Base-by-base conservation (phyloP, 2,329 filamentous ascomycete genomes). In the Diaporthe ampelina region DNA sequence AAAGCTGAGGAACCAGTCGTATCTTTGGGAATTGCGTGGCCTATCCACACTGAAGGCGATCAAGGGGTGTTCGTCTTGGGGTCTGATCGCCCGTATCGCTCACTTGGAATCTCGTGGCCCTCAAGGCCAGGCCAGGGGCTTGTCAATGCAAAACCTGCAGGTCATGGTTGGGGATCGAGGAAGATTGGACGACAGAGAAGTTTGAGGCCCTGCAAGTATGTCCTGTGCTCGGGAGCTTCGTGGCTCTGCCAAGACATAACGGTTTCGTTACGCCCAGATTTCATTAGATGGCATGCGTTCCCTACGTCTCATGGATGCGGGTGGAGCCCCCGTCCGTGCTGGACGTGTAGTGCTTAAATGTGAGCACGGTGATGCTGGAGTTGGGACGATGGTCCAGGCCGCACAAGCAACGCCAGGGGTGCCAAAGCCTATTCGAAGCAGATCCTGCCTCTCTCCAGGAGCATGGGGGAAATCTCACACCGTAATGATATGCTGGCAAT, bases 131-230 rank as follows among this genome's bases (percentile, higher is more conserved):
- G 63, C 48, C 24, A 32, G 63, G 63, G 48, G n/a, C 48, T 54
- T 68, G 48, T 68, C n/a, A 68, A 68, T 68, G 48, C 63, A 68
- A 68, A 68, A 68, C 63, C 63, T 68, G 63, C 63, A 54, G 63
- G 63, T 68, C 63, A 68, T 68, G 48, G 48, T 40, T 40, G 63
- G 48, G 48, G 29, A 54, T 67, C 48, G 48, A 19, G 48, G 37
- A 52, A 68, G 48, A 68, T 68, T 68, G 63, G 63, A 68, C 63
- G 63, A 68, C 48, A 68, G 63, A 54, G 63, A 2, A 54, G 63
- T 26, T 52, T 68, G 32, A 52, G 48, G 63, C 63, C 63, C 32
- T 54, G 48, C 63, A 54, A 37, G 32, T 54, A 17, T 37, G 45
- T 29, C 48, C 13, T 68, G 63, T 68, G 63, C 45, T 15, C 63